phyloP scores from a whole-genome alignment of 345 rosid genomes.

The Carallia brachiata region DNA sequence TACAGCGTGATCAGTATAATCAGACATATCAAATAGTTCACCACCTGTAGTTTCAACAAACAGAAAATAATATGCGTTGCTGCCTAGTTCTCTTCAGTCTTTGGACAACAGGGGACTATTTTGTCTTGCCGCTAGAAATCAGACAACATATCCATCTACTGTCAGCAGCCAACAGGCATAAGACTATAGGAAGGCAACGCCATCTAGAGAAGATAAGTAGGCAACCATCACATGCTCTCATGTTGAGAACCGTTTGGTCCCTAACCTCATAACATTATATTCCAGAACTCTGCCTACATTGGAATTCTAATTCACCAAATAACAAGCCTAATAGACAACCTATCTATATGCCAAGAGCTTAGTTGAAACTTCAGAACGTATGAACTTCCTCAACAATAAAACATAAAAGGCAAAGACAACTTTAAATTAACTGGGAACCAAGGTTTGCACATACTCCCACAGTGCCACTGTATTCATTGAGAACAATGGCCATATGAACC shows the following conservation, averaged over 20 bases:
- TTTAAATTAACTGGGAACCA: conserved; percentile 1
- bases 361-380: neutral
- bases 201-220: neutral
- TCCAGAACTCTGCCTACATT: neutral
- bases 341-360: neutral
- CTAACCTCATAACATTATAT: no score
- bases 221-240: neutral
- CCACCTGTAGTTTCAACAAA: neutral
- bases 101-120: neutral
- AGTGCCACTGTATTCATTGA: conserved; percentile 96
- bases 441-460: conserved; percentile 70
- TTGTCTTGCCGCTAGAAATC: no score
- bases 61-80: conserved; percentile 2
- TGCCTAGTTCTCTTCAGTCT: conserved; percentile 3
- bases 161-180: neutral
- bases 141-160: neutral
- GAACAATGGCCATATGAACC: conserved; percentile 99
- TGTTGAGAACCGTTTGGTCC: neutral
- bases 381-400: neutral
- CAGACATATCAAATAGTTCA: neutral
- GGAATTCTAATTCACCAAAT: neutral
- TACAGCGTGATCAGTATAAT: neutral
- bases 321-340: neutral
- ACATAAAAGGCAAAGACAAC: neutral
- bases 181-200: neutral